A percentile compares a stretch with the other conserved stretches of the same genome.
phyloP scores from a whole-genome alignment of 139 green algal genomes.

The Marvania coccoides region DNA sequence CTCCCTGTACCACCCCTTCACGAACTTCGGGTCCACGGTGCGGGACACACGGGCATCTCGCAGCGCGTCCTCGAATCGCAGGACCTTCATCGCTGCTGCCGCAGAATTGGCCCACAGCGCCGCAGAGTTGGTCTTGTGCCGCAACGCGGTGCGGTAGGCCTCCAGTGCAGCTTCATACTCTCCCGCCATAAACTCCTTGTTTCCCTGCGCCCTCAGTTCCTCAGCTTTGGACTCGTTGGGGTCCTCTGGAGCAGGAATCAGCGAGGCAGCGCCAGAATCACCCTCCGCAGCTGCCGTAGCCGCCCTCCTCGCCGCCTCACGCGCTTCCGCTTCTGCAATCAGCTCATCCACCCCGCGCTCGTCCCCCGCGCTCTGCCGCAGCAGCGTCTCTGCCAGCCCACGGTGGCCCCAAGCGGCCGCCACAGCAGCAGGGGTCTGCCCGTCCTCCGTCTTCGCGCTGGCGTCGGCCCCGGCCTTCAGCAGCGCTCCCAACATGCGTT shows the following conservation, averaged over 20 bases:
- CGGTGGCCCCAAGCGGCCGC: background rate
- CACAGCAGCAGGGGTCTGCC: background rate
- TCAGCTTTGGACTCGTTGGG: background rate
- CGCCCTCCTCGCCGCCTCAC: background rate
- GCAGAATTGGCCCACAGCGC: constrained; percentile 3
- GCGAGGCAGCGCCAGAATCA: background rate
- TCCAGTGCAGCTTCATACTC: background rate
- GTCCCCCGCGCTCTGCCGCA: background rate
- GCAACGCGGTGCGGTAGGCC: background rate
- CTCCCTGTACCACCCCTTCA: constrained; percentile 11
- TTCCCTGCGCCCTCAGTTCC: background rate
- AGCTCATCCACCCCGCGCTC: background rate
- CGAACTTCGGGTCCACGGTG: background rate
- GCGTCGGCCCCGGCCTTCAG: background rate
- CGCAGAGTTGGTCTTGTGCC: background rate
- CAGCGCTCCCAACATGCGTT: background rate
- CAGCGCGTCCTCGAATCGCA: background rate
- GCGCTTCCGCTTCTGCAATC: background rate
- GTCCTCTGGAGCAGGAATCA: background rate
- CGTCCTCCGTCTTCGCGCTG: background rate
- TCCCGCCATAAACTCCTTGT: background rate
- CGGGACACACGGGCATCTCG: background rate
- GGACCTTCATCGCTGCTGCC: constrained; percentile 1
- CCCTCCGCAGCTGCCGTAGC: background rate
- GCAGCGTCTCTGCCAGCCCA: background rate